These are phyloP conservation scores for Pythium sp. DNA, from an alignment of 352 stramenopile genomes.

Conservation along the genomic window DNA sequence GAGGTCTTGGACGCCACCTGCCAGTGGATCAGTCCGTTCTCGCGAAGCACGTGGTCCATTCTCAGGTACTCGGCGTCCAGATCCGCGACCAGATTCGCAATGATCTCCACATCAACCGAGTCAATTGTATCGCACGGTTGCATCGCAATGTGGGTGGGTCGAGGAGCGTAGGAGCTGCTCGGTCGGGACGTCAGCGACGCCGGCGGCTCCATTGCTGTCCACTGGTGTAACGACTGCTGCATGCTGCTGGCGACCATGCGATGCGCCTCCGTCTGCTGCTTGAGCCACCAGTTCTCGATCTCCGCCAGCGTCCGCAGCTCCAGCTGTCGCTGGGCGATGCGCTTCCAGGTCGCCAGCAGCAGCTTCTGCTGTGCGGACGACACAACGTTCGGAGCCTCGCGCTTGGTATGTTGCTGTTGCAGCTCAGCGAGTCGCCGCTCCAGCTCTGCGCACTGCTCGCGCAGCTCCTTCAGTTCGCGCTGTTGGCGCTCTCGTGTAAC, in stretches of 20 bases:
- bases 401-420: not conserved
- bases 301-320: not conserved
- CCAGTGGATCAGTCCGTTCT: constrained; percentile 10
- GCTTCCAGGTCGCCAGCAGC: constrained; percentile 3
- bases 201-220: not conserved
- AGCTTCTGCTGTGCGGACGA: not conserved
- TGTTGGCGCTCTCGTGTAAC: constrained; percentile 3
- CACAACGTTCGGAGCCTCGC: not conserved
- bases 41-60: constrained; percentile 4
- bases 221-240: not conserved
- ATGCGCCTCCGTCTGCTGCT: not conserved
- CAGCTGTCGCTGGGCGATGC: constrained; percentile 8
- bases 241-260: not conserved
- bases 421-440: constrained; percentile 1
- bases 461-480: constrained; percentile 2
- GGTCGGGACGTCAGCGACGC: not conserved
- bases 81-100: not conserved
- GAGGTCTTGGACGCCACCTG: constrained; percentile 2
- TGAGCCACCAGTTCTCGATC: constrained; percentile 7
- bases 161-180: not conserved
- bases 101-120: not conserved
- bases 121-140: not conserved
- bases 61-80: constrained; percentile 1
- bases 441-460: not conserved
- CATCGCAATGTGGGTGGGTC: constrained; percentile 5